A percentile compares a stretch with the other conserved stretches of the same genome.
Evolutionary conservation across 129 eudicot genomes (phyloP).

Genomic region (Gnaphalium uliginosum): DNA sequence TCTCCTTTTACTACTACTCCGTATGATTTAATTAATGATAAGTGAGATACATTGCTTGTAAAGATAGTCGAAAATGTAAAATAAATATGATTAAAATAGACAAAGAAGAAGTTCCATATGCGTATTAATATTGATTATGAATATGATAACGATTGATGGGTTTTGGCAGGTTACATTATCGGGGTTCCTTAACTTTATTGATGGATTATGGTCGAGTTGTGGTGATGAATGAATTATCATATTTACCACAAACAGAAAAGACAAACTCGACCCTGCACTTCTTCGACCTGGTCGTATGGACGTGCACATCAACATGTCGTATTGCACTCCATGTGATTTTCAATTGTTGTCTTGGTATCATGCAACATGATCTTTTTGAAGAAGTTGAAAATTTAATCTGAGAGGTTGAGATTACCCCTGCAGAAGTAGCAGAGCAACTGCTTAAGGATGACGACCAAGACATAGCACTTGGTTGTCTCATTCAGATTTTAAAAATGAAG

Average conservation of each 20-base stretch:
- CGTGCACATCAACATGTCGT: slow-evolving; percentile 31
- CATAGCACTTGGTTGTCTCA: slow-evolving; percentile 11
- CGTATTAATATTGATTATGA: no score
- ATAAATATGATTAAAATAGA: no score
- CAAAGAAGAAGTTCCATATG: no score
- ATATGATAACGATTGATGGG: no score
- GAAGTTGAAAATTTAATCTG: slow-evolving; percentile 18
- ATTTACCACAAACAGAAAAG: slow-evolving; percentile 25
- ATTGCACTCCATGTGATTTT: slow-evolving; percentile 27
- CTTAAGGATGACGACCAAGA: slow-evolving; percentile 11
- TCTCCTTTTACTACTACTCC: no score
- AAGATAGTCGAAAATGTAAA: no score
- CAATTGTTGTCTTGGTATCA: slow-evolving; percentile 9
- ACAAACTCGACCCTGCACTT: slow-evolving; percentile 30
- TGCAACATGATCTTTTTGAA: slow-evolving; percentile 2
- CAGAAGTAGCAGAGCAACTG: slow-evolving; percentile 14
- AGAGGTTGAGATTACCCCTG: slow-evolving; percentile 24
- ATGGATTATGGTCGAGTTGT: slow-evolving; percentile 27
- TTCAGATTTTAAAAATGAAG: slow-evolving; percentile 15
- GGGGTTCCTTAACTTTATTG: slow-evolving; percentile 28
- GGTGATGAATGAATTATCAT: slow-evolving; percentile 19
- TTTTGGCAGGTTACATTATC: slow-evolving; percentile 9
- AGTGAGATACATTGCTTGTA: no score
- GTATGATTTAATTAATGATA: no score
- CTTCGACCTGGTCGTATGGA: slow-evolving; percentile 34